Conservation (phyloP, 805 yeast genomes). For the Yarrowia phangngaensis region DNA sequence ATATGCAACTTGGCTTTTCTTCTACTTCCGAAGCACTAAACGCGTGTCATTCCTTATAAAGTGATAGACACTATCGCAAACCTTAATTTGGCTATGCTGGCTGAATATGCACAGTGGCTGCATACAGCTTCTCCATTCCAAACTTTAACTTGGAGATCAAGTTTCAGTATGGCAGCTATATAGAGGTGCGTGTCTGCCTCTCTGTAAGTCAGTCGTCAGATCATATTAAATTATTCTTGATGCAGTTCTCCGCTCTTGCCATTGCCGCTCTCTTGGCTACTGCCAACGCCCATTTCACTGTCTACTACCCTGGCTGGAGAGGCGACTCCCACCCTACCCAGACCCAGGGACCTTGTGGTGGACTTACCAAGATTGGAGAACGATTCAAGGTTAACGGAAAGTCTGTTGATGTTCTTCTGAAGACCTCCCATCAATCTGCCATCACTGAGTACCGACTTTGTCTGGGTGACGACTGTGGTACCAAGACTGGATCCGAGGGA, state of each 20-base stretch:
- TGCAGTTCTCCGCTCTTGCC: constrained; percentile 29
- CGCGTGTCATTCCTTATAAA: no score
- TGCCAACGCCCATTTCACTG: constrained; percentile 35
- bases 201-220: no score
- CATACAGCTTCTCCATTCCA: no score
- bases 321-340: constrained; percentile 35
- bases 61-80: no score
- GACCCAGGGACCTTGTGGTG: constrained; percentile 35
- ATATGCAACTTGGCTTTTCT: no score
- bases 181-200: no score
- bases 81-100: no score
- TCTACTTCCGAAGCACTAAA: no score
- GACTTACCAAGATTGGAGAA: constrained; percentile 28
- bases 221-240: no score
- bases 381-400: constrained; percentile 33
- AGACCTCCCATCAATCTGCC: constrained; percentile 32
- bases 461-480: constrained; percentile 30
- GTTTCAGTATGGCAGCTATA: no score
- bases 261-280: constrained; percentile 29
- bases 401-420: constrained; percentile 29
- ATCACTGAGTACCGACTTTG: constrained; percentile 32
- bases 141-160: no score
- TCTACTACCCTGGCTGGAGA: constrained; percentile 33
- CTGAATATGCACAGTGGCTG: no score
- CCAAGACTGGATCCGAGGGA: constrained; percentile 10